Evolutionary conservation across 2,329 filamentous ascomycete species (phyloP), one percentile per base, ranked within the genome.

Genomic region (Ploettnerulaceae sp.): DNA sequence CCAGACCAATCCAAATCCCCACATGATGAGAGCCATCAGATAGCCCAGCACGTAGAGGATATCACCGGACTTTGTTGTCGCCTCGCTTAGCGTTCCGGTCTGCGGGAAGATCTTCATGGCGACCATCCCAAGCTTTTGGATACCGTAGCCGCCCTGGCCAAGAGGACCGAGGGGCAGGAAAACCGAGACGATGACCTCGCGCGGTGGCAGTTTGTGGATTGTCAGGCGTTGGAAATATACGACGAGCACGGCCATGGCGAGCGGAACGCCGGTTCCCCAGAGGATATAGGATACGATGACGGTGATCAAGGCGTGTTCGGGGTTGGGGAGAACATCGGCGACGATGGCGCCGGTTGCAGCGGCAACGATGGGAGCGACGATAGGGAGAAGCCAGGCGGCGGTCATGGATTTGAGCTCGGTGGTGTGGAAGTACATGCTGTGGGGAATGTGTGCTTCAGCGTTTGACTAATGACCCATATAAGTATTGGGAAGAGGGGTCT

Each of bases 201-300:
- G 71, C 1, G 81, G 75, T 0, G 82, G 82, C 11, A 86, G 70
- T 29, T 80, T 79, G 64, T 86, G 76, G 2, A 86, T 63, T 3
- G 77, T 79, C 7, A 88, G 69, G 8, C 83, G 79, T 49, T 83
- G 78, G 59, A 84, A 85, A 64, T 87, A 88, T 28, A 87, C 74
- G 8, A 77, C 78, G 20, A 86, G 67, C 15, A 85, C 74, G 32
- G 74, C 71, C 63, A 81, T 74, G 1, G 81, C 76, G 40, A 87
- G 65, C 0, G 75, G 76, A 2, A 73, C 71, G 4, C 81, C 79
- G 47, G 79, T 77, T 0, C 82, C 82, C 81, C 80, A 86, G 54
- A 87, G 74, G 12, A 86, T 68, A 59, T 86, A 88, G 3, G 73
- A 81, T 12, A 70, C 70, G n/a, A 85, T 66, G 17, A 87, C 58